Evolutionary conservation across 108 stramenopile species (phyloP).

Genomic region (Craspedostauros australis): DNA sequence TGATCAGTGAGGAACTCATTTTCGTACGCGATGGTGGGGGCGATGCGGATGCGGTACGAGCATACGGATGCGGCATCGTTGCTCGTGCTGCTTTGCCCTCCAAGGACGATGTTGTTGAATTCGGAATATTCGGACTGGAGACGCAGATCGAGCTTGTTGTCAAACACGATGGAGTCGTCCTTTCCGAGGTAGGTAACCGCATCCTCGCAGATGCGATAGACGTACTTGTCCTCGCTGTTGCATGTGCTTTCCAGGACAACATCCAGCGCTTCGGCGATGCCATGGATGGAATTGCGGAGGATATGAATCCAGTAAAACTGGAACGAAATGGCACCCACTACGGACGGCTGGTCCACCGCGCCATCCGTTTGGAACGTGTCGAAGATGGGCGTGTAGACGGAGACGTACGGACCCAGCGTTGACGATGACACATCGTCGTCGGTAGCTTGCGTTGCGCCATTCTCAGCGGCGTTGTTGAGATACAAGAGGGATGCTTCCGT

Average conservation of each 20-base stretch:
- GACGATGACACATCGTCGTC: no score
- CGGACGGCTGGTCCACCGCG: not conserved
- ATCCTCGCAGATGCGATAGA: not conserved
- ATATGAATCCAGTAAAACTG: not conserved
- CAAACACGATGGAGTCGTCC: not conserved
- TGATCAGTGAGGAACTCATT: not conserved
- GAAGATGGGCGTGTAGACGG: not conserved
- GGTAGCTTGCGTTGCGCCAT: no score
- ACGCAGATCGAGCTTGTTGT: not conserved
- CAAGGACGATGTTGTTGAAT: not conserved
- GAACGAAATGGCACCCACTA: not conserved
- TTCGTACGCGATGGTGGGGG: slow-evolving; percentile 8
- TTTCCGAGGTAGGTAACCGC: not conserved
- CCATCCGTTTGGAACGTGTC: not conserved
- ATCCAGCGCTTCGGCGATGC: not conserved
- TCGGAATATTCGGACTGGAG: not conserved
- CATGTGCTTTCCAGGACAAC: slow-evolving; percentile 10
- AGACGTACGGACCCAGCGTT: slow-evolving; percentile 1
- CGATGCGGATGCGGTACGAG: slow-evolving; percentile 4
- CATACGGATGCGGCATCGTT: not conserved
- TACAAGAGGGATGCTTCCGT: not conserved
- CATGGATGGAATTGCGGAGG: not conserved
- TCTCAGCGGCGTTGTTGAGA: no score
- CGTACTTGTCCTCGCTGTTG: slow-evolving; percentile 1
- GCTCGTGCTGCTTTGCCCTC: not conserved